Conservation (phyloP, 225 moss, liverwort and hornwort species). For the Pseudisothecium myosuroides region DNA sequence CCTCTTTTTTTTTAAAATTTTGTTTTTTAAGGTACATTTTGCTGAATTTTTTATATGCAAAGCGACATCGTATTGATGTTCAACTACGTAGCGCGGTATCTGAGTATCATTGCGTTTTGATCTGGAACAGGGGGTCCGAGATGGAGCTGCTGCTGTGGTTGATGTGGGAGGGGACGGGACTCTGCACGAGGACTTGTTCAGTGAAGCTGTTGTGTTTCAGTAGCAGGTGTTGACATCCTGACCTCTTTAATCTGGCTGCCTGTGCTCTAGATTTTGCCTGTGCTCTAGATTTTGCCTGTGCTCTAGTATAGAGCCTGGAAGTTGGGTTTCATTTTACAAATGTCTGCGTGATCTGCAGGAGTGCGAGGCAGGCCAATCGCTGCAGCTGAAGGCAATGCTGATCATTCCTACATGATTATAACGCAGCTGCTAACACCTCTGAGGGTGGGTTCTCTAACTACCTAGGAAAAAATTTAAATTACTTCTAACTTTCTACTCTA, state of each 20-base stretch:
- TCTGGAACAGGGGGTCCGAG: conserved; percentile 38
- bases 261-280: too few species aligned
- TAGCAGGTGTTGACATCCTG: neutral
- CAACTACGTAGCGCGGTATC: neutral
- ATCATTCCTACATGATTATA: neutral
- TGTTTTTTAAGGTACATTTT: neutral
- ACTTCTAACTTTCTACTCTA: too few species aligned
- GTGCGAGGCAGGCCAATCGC: conserved; percentile 66
- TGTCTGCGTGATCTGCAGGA: conserved; percentile 11
- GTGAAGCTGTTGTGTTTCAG: neutral
- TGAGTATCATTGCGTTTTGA: neutral
- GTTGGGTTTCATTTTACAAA: neutral
- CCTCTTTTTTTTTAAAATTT: neutral
- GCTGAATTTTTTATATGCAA: neutral
- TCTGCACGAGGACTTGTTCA: conserved; percentile 46
- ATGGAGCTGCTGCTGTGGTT: conserved; percentile 56
- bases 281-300: too few species aligned
- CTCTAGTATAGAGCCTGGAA: neutral
- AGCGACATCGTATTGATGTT: neutral
- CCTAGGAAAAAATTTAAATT: too few species aligned
- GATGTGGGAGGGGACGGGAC: conserved; percentile 79
- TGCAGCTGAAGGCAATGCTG: neutral
- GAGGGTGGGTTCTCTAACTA: neutral
- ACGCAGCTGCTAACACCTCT: neutral
- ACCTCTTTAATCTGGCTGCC: neutral